Evolutionary conservation across 805 yeast species (phyloP).

Genomic region (Komagataella ulmi): DNA sequence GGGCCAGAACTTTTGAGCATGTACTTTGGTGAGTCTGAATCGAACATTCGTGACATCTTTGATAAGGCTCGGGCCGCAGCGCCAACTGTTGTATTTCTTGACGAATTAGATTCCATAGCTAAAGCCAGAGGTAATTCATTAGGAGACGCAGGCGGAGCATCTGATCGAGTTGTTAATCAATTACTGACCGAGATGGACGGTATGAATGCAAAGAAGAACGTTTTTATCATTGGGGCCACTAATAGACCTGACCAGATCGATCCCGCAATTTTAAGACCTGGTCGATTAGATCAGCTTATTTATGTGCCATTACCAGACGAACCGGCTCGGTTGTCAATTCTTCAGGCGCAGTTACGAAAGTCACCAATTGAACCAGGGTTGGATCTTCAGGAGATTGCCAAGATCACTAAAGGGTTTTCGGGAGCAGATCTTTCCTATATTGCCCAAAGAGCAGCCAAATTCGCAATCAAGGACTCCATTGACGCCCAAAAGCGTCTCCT

Average conservation of each 20-base stretch:
- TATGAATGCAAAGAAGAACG: slow-evolving; percentile 99
- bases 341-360: slow-evolving; percentile 93
- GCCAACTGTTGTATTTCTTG: slow-evolving; percentile 96
- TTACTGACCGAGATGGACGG: slow-evolving; percentile 98
- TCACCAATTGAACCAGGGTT: slow-evolving; percentile 97
- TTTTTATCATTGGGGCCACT: slow-evolving; percentile 97
- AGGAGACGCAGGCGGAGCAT: slow-evolving; percentile 95
- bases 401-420: slow-evolving; percentile 92
- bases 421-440: slow-evolving; percentile 98
- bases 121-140: slow-evolving; percentile 87
- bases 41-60: slow-evolving; percentile 93
- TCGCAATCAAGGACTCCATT: slow-evolving; percentile 95
- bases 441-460: slow-evolving; percentile 97
- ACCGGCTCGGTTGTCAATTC: slow-evolving; percentile 81
- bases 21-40: slow-evolving; percentile 99
- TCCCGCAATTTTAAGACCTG: slow-evolving; percentile 97
- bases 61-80: slow-evolving; percentile 99
- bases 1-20: slow-evolving; percentile 95
- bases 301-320: slow-evolving; percentile 98
- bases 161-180: slow-evolving; percentile 93
- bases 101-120: slow-evolving; percentile 96
- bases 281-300: slow-evolving; percentile 95
- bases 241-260: slow-evolving; percentile 99
- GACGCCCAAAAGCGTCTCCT: slow-evolving; percentile 55
- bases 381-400: slow-evolving; percentile 78